phyloP scores from a whole-genome alignment of 305 asterid genomes.

The Fraxinus ornus region DNA sequence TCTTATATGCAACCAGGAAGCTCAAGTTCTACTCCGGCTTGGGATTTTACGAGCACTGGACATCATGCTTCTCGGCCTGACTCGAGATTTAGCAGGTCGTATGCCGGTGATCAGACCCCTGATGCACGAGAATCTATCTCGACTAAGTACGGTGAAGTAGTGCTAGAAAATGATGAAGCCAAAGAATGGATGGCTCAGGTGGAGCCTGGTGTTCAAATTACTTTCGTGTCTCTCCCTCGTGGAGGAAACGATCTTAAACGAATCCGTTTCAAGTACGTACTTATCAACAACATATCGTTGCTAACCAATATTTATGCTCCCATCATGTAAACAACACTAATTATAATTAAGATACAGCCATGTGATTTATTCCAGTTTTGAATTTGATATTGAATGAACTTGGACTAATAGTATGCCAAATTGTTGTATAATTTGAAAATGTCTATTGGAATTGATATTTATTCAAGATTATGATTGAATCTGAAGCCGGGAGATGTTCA shows the following conservation, averaged over 20 bases:
- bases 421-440: background rate
- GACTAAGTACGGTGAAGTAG: constrained; percentile 48
- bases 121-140: constrained; percentile 48
- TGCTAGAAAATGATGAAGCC: constrained; percentile 58
- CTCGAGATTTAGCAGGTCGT: constrained; percentile 42
- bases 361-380: background rate
- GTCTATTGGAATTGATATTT: background rate
- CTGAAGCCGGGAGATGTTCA: constrained; percentile 89
- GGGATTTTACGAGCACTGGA: constrained; percentile 65
- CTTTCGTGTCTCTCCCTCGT: constrained; percentile 78
- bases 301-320: background rate
- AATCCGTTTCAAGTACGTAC: constrained; percentile 80
- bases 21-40: constrained; percentile 84
- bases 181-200: constrained; percentile 97
- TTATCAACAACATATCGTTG: background rate
- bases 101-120: constrained; percentile 50
- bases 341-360: background rate
- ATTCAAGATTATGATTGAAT: constrained; percentile 19
- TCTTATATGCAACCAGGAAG: constrained; percentile 54
- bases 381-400: background rate
- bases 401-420: background rate
- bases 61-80: constrained; percentile 35
- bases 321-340: background rate
- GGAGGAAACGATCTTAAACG: constrained; percentile 96
- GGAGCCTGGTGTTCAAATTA: constrained; percentile 96